Base-by-base conservation (phyloP, 2,329 filamentous ascomycete species). In the Pseudomassariella vexata region DNA sequence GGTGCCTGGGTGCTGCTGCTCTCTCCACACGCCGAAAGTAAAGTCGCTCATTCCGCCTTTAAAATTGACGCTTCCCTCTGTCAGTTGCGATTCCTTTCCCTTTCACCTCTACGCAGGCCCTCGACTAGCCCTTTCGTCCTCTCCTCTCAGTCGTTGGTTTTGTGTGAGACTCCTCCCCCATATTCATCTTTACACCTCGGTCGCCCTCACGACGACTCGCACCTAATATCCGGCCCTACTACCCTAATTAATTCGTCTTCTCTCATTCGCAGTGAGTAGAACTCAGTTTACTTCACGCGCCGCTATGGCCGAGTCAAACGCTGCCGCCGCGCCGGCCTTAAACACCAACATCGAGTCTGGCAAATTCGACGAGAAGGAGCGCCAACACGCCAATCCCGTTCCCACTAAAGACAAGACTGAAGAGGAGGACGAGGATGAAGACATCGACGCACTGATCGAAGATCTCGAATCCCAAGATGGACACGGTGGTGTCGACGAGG, bases 391-490 rank as follows among this genome's bases (percentile, higher is more conserved):
- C 39, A 49, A 52, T 23, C 46, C 54, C 28, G 42, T 56, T 24
- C 41, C 56, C 37, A 56, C 57, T 51, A 60, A 62, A 49, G 48
- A 53, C 38, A 66, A 63, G 39, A 66, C 63, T 50, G 55, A 52
- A 15, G 64, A 60, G 25, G 73, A 73, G 19, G 79, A 80, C 5
- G 81, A 85, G 29, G 82, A 88, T 15, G 82, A 85, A 27, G 82
- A 90, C 56, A 87, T 94, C 46, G 85, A 94, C 54, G 78, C 80
- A 52, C 71, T 94, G 51, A 94, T 94, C 46, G 83, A 88, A 58
- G 86, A 92, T 50, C 80, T 94, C 46, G 83, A 92, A 64, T 87
- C 81, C 24, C 70, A 86, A 48, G 85, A 92, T 59, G 85, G 82
- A 32, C 76, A 81, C 34, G 76, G 79, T 46, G 70, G 73, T 33